Base-by-base conservation (phyloP, 106 monocot species). In the Allium fistulosum region DNA sequence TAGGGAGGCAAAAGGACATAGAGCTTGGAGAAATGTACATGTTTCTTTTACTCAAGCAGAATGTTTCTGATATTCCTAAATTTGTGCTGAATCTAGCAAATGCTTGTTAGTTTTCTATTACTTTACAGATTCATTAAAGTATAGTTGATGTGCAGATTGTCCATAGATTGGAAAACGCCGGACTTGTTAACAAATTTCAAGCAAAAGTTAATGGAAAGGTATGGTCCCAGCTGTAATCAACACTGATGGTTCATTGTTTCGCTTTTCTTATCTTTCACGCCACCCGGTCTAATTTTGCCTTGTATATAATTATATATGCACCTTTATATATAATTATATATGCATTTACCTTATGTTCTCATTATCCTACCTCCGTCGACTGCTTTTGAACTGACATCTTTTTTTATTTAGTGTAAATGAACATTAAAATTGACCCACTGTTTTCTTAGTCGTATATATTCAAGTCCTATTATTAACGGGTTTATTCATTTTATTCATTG, bases 21-120 rank as follows among this genome's bases (percentile, higher is more conserved):
- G 82, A 83, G 80, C 73, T 59, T 90, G 90, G 90, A 90, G 85
- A 74, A 82, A 46, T 73, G 90, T 90, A 78, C 78, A 85, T 76
- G 4, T 37, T 37, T 37, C 37, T 37, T 37, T 37, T 37, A 37
- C 37, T 37, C 37, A 37, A 37, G 4, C 2, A 37, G 37, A 37
- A 37, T 37, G 37, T 37, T 37, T 37, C 37, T 37, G 37, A 37
- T 37, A 37, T 37, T 37, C 37, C 2, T 37, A 37, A 5, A 37
- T 37, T 37, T 37, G 5, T 37, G 37, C 37, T 37, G 37, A 37
- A 37, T 37, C 37, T 37, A 1, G 37, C 37, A 37, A 37, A 2
- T 37, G 37, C 37, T 4, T 37, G 37, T 37, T 37, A 37, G 37
- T 65, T 49, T 45, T 65, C 45, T 15, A 4, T 18, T 37, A 22